A percentile compares a stretch with the other conserved stretches of the same genome.
phyloP scores from a whole-genome alignment of 106 monocot species.

The Dendrobium nobile region DNA sequence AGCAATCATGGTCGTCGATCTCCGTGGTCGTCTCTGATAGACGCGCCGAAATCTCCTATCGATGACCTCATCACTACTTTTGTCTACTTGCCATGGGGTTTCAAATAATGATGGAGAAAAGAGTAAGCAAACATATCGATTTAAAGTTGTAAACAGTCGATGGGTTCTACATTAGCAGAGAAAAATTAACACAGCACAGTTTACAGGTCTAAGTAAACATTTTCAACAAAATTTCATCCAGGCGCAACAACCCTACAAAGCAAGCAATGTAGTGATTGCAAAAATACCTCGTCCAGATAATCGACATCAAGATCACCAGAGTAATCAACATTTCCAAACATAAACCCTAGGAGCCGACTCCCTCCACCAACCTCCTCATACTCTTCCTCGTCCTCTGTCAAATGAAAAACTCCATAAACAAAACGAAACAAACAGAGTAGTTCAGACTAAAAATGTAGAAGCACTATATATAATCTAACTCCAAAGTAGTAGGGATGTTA shows the following conservation, averaged over 20 bases:
- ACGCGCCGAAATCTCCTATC: too few species aligned
- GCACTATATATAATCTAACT: neutral
- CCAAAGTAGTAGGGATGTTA: neutral
- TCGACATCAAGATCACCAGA: conserved; percentile 91
- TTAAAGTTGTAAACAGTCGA: neutral
- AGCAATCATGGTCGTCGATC: too few species aligned
- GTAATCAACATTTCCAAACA: conserved; percentile 95
- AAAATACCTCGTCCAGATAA: conserved; percentile 89
- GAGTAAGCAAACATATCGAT: neutral
- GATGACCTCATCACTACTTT: too few species aligned
- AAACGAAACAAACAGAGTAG: neutral
- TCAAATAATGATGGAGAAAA: neutral
- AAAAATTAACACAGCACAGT: neutral
- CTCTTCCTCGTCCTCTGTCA: conserved; percentile 72
- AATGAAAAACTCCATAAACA: neutral
- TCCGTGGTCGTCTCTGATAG: too few species aligned
- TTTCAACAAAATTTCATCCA: neutral
- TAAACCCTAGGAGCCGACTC: conserved; percentile 77
- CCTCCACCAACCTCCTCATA: conserved; percentile 65
- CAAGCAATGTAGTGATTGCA: neutral
- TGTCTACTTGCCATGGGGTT: neutral
- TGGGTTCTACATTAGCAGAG: neutral
- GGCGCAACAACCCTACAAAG: neutral
- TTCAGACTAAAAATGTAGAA: neutral
- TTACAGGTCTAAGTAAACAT: neutral